Evolutionary conservation across 768 basidiomycete species (phyloP), one percentile per base, ranked within the genome.

Genomic region (Tricholomella constricta): DNA sequence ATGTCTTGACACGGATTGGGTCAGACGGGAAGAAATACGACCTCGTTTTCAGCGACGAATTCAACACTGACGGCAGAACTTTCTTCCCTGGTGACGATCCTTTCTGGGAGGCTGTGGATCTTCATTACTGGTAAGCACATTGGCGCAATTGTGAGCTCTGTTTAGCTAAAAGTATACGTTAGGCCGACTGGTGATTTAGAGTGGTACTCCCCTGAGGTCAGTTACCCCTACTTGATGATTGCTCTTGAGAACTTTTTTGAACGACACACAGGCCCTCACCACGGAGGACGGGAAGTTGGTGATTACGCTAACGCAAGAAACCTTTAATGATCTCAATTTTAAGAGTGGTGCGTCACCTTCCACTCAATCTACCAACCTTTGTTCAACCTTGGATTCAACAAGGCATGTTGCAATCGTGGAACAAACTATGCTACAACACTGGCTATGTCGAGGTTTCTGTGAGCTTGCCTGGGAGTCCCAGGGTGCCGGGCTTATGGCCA

Each of bases 401-500:
- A n/a, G 84, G 83, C 32, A 87, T 88, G 86, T 48, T 94, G 9
- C 85, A 88, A 59, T 81, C 85, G 11, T 97, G 95, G 94, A 96
- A 97, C 72, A 92, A 97, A 71, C 71, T 97, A 49, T 98, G 95
- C 72, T 97, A 94, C 72, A 95, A 86, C 14, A 93, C 92, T 0
- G 94, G 92, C 2, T 94, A 94, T 65, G 75, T 98, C 51, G 97
- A 97, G 71, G 83, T 88, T 2, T 81, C 78, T n/a, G 61, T 92
- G 17, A 90, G 88, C 65, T 66, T 92, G 59, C 90, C 91, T 15
- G 91, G 90, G 5, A 68, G 73, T 10, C 72, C 79, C 1, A 57
- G 63, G 35, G 75, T 78, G 14, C 81, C 87, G 10, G 94, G 94
- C 6, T 77, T 91, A 55, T 97, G 94, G 95, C 94, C 96, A 49